These are phyloP conservation scores for Graphilbum fragrans DNA, from an alignment of 2,329 filamentous ascomycete genomes.

Conservation along the genomic window DNA sequence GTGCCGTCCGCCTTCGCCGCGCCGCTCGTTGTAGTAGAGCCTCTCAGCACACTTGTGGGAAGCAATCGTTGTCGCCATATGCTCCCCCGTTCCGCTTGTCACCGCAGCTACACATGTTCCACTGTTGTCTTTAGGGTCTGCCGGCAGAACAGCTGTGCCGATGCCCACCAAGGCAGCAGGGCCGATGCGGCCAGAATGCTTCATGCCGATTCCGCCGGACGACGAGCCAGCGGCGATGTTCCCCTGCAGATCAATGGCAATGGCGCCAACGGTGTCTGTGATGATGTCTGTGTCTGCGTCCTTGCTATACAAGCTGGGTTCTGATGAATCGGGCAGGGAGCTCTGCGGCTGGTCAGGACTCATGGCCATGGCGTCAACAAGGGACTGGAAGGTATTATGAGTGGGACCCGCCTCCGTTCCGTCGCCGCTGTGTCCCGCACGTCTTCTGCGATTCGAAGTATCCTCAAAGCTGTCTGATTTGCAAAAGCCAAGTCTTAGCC, in stretches of 20 bases:
- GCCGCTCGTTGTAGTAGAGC: constrained; percentile 59
- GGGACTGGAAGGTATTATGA: neutral
- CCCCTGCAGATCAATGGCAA: constrained; percentile 76
- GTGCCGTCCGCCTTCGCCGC: constrained; percentile 46
- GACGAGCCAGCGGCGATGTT: constrained; percentile 91
- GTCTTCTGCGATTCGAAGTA: neutral
- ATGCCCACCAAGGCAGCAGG: constrained; percentile 88
- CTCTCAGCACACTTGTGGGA: constrained; percentile 78
- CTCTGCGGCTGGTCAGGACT: neutral
- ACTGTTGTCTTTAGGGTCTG: constrained; percentile 56
- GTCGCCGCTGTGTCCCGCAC: constrained; percentile 4
- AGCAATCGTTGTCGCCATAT: constrained; percentile 93
- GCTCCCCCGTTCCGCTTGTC: constrained; percentile 90
- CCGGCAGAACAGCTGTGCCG: constrained; percentile 79
- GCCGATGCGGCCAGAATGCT: constrained; percentile 81
- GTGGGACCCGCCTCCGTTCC: neutral
- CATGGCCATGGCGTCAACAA: neutral
- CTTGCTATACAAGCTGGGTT: neutral
- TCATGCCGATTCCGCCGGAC: constrained; percentile 97
- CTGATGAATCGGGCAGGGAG: neutral
- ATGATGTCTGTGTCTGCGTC: constrained; percentile 37
- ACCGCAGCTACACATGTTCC: constrained; percentile 66
- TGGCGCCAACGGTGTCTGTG: constrained; percentile 91
- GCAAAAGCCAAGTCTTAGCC: neutral
- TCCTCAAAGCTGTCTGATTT: constrained; percentile 1